Evolutionary conservation across 139 green algal genomes (phyloP), one percentile per base, ranked within the genome.

Genomic region (Haematococcus lacustris): DNA sequence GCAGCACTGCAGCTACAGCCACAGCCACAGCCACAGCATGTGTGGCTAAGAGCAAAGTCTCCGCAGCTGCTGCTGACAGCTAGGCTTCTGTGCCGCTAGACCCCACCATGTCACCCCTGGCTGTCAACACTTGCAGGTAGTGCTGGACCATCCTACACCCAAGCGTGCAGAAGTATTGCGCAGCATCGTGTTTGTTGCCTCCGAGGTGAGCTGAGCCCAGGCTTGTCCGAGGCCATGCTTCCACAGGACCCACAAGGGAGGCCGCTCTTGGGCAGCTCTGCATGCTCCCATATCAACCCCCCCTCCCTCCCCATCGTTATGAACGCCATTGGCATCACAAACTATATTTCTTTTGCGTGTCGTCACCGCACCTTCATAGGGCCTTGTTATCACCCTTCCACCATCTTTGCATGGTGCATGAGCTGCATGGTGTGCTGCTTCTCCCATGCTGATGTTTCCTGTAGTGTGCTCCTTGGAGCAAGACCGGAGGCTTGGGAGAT

Each of bases 391-490:
- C 43, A 28, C 9, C 43, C 43, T 53, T 53, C 43, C 43, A 9
- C 43, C 43, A 53, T 53, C 9, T 53, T 53, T 28, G 43, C 43
- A 53, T 53, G 43, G 43, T 53, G 43, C 17, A 17, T 53, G 9
- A 28, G 43, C 9, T 53, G 9, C 9, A 9, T 28, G 17, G 9
- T 53, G 43, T 53, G 9, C 43, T 53, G 43, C 17, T 17, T 9
- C 43, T 53, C 43, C 43, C 43, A 9, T 53, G 43, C 43, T 53
- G 9, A 53, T 17, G 43, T 53, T 9, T 28, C 30, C 1, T 6
- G n/a, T 76, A 97, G 85, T 90, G 93, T 25, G 86, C 90, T 3
- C 92, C 92, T 9, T 97, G 88, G 84, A 90, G 78, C 62, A 97
- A 97, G 73, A 96, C 92, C 2, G 91, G 91, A 3, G 91, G 91